These are phyloP conservation scores for Pseudogymnoascus verrucosus DNA, from an alignment of 2,329 filamentous ascomycete genomes.

Conservation along the genomic window DNA sequence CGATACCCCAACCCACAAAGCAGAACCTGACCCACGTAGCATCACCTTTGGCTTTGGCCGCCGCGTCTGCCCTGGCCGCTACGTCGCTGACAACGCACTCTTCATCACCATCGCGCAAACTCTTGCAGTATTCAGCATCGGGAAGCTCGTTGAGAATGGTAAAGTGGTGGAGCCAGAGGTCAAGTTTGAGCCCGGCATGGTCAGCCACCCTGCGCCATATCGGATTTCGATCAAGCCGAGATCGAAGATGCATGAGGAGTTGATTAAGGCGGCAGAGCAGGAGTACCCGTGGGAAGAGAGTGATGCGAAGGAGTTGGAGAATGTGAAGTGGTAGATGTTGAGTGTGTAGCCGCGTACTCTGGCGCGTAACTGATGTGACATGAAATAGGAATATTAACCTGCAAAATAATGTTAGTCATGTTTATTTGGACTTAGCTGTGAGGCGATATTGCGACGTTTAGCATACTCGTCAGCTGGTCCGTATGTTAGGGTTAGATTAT, in stretches of 20 bases:
- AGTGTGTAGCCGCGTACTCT: neutral
- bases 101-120: conserved; percentile 31
- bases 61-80: conserved; percentile 18
- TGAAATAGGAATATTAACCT: neutral
- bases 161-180: conserved; percentile 26
- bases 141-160: conserved; percentile 31
- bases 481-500: too few relatives aligned
- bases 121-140: conserved; percentile 39
- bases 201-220: conserved; percentile 34
- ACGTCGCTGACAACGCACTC: conserved; percentile 10
- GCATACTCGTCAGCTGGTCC: too few relatives aligned
- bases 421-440: neutral
- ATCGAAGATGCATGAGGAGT: conserved; percentile 24
- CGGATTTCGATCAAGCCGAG: conserved; percentile 29
- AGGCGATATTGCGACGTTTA: neutral
- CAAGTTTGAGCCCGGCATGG: conserved; percentile 29
- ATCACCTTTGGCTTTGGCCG: conserved; percentile 11
- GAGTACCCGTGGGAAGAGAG: conserved; percentile 33
- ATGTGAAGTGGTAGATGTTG: conserved; percentile 9
- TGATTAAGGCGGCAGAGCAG: conserved; percentile 29
- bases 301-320: conserved; percentile 26
- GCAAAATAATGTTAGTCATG: neutral
- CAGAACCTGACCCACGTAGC: conserved; percentile 26
- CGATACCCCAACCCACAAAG: conserved; percentile 26
- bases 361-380: neutral